These are phyloP conservation scores for Quercus berberidifolia DNA, from an alignment of 306 rosid genomes.

Conservation along the genomic window DNA sequence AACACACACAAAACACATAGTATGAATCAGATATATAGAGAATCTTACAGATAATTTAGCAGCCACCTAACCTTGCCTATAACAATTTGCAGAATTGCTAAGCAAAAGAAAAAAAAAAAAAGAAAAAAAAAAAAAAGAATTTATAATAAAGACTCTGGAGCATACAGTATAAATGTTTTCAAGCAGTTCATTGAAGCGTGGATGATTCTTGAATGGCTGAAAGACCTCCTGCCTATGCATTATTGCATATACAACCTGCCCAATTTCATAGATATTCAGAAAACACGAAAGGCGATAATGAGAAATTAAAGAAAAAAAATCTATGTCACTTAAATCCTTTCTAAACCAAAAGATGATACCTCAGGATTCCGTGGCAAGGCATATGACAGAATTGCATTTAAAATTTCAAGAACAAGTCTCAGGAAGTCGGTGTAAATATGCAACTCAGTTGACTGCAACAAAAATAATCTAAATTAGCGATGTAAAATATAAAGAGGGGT, in stretches of 20 bases:
- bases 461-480: constrained; percentile 31
- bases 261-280: constrained; percentile 19
- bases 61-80: constrained; percentile 11
- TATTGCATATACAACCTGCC: constrained; percentile 88
- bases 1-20: neutral
- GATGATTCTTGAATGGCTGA: constrained; percentile 94
- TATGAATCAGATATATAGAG: neutral
- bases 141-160: neutral
- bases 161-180: constrained; percentile 91
- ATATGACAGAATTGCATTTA: constrained; percentile 91
- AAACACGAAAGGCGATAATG: neutral
- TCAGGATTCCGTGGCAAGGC: constrained; percentile 99
- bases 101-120: constrained; percentile 5
- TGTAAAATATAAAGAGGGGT: neutral
- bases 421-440: constrained; percentile 95
- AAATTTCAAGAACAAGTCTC: constrained; percentile 96
- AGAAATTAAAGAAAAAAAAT: neutral
- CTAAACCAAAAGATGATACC: constrained; percentile 44
- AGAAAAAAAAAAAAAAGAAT: neutral
- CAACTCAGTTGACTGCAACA: constrained; percentile 85
- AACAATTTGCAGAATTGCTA: constrained; percentile 13
- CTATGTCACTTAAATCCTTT: neutral
- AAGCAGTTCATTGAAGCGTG: constrained; percentile 87
- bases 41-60: neutral
- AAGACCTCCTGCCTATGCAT: constrained; percentile 99